Conservation (phyloP, 73 alveolate species). For the Halteria grandinella region DNA sequence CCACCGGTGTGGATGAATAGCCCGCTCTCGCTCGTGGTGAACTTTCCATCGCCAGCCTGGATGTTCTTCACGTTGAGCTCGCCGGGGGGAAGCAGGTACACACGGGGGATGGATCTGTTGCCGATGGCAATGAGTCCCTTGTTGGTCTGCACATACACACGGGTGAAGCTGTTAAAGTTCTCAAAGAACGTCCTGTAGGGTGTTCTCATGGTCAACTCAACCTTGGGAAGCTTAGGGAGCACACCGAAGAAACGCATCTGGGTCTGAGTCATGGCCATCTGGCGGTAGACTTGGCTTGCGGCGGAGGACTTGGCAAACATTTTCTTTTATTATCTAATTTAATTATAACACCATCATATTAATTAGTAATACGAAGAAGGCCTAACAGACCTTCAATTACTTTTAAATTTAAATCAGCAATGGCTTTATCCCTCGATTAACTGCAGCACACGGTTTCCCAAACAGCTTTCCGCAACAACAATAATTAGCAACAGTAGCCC, state of each 20-base stretch:
- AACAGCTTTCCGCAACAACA: background rate
- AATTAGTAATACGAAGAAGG: too few species aligned
- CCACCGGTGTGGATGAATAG: constrained; percentile 73
- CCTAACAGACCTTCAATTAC: too few species aligned
- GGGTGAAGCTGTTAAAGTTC: constrained; percentile 56
- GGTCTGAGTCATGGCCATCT: constrained; percentile 2
- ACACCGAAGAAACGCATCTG: constrained; percentile 68
- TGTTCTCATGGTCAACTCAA: constrained; percentile 67
- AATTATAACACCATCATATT: background rate
- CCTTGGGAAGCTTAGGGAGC: constrained; percentile 68
- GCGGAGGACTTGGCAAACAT: constrained; percentile 43
- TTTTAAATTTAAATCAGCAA: too few species aligned
- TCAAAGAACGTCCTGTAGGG: constrained; percentile 73
- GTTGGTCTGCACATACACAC: constrained; percentile 48
- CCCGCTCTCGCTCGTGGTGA: constrained; percentile 54
- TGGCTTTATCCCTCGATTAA: too few species aligned
- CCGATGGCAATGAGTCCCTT: constrained; percentile 70
- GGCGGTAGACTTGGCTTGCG: constrained; percentile 16
- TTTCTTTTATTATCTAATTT: constrained; percentile 19
- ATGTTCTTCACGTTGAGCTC: constrained; percentile 54
- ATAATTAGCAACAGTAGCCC: too few species aligned
- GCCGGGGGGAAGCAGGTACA: constrained; percentile 71
- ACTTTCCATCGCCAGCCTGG: constrained; percentile 60
- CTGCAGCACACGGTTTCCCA: too few species aligned
- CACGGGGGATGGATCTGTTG: constrained; percentile 65